Base-by-base conservation (phyloP, 2,329 filamentous ascomycete genomes). In the Emmonsiellopsis sp. region DNA sequence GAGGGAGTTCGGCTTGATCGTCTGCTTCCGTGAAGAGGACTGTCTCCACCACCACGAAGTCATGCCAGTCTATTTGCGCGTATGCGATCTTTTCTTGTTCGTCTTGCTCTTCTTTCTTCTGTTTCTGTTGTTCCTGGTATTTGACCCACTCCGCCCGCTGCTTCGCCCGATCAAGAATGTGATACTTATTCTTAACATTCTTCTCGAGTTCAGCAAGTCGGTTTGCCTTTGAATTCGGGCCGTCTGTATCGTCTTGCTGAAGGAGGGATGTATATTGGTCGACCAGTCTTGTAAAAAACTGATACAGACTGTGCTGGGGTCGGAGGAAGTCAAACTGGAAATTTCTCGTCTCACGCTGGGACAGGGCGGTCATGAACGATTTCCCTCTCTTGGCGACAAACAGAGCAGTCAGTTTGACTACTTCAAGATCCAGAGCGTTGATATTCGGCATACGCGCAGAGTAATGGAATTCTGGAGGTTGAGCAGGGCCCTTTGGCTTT, bases 361-460 rank as follows among this genome's bases (percentile, higher is more conserved):
- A 88, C 58, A 98, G 75, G 52, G 86, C 82, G 21, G 90, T 96
- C 81, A 95, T 88, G 73, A 93, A 98, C 56, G 86, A 84, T 56
- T 91, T 85, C 11, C 93, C 93, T 64, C 95, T 92, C 71, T 92
- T 91, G 51, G 93, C 93, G 49, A 92, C 89, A 70, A 93, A 96
- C 31, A 95, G 77, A 17, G 93, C 93, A 37, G 92, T 95, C 65
- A 95, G 72, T 58, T 78, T 80, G 55, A 84, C 74, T 27, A 85
- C 77, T 51, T 84, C 83, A 56, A 97, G 74, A 77, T 98, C 93
- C 70, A 95, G 88, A 59, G 94, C 89, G 71, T 86, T 95, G 73
- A 98, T 95, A 61, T 91, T 92, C 54, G 93, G 93, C 88, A 97
- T 95, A 67, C 91, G 87, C 61, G 93, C 91, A 53, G 89, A 95